These are phyloP conservation scores for Colletotrichum chlorophyti DNA, from an alignment of 2,329 filamentous ascomycete species.

Conservation along the genomic window DNA sequence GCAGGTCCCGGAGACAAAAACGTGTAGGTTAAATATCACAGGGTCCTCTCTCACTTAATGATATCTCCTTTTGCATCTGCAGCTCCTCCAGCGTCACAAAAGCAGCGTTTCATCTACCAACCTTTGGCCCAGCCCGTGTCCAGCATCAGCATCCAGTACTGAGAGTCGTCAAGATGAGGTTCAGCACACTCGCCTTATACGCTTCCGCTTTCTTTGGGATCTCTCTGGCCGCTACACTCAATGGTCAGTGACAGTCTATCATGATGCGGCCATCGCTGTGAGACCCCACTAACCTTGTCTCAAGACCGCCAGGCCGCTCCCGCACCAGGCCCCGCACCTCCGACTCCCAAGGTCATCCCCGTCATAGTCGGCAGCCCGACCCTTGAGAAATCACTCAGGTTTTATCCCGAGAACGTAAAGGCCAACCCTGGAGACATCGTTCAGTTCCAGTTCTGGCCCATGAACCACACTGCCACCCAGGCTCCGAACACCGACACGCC, in stretches of 20 bases:
- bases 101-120: background rate
- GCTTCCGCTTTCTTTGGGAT: slow-evolving; percentile 4
- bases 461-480: slow-evolving; percentile 53
- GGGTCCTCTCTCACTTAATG: background rate
- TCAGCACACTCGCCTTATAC: slow-evolving; percentile 2
- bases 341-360: slow-evolving; percentile 26
- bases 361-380: slow-evolving; percentile 66
- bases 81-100: background rate
- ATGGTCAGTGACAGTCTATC: background rate
- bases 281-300: background rate
- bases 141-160: background rate
- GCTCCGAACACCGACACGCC: slow-evolving; percentile 49
- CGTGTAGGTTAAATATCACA: slow-evolving; percentile 15
- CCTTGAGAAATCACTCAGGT: slow-evolving; percentile 52
- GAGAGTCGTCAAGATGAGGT: slow-evolving; percentile 6
- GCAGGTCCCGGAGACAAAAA: background rate
- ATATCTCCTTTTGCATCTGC: background rate
- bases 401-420: slow-evolving; percentile 43
- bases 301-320: slow-evolving; percentile 20
- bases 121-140: background rate
- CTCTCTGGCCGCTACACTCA: slow-evolving; percentile 9
- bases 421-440: slow-evolving; percentile 46
- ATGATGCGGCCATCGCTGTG: background rate
- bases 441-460: slow-evolving; percentile 50
- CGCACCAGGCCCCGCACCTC: slow-evolving; percentile 5